Evolutionary conservation across 768 basidiomycete species (phyloP), one percentile per base, ranked within the genome.

Genomic region (Lentinula boryana): DNA sequence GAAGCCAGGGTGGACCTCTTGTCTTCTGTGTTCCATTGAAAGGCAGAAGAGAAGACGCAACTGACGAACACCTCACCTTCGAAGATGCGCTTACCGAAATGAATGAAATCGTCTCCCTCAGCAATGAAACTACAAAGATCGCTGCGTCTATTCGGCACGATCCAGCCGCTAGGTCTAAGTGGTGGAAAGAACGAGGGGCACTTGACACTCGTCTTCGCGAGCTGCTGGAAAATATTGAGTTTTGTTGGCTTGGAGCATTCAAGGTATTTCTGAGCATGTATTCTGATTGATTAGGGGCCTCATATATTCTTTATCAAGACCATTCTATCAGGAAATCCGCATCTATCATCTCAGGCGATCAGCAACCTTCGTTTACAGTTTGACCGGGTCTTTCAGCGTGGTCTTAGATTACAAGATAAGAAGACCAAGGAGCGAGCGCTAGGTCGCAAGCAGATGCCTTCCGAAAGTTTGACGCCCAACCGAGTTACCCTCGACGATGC

Each of bases 171-270:
- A 79, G 87, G 63, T 76, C 80, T 0, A 80, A 77, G 1, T 98
- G 97, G 97, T 99, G 97, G 97, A 85, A 84, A 38, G 81, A 86
- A 56, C 80, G 97, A 3, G 74, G 76, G 23, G 82, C 79, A 21
- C 78, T 98, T n/a, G 95, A 98, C 67, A 77, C 76, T 51, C 81
- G 93, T 23, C 70, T 99, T 67, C 78, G 83, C 60, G 84, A 84
- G 33, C 72, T 99, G 5, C 70, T 97, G 36, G 84, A 85, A 64
- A 93, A 88, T 64, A 87, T 99, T 48, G 97, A 98, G 70, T 95
- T 91, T 66, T 94, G 91, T 68, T 98, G 97, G 97, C 79, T 99
- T 2, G 96, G 97, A 1, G 94, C 89, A 21, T 98, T 97, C 83
- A 98, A 98, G 86, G 95, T 95, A 54, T 36, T 78, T 67, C 3